Conservation (phyloP, 305 asterid species). For the Fraxinus platypoda region DNA sequence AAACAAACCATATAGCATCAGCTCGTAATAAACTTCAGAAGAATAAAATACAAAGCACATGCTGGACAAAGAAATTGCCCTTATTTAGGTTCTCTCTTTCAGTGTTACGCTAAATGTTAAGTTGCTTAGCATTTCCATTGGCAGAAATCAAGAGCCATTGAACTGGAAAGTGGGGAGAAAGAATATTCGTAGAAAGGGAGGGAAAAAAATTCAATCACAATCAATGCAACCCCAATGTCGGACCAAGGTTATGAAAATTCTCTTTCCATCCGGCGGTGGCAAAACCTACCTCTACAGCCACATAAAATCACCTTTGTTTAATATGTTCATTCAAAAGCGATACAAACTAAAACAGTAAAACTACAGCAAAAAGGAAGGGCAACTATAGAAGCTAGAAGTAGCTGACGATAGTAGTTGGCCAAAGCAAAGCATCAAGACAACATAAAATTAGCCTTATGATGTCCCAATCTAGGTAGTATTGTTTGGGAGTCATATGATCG, state of each 20-base stretch:
- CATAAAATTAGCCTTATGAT: background rate
- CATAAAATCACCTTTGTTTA: background rate
- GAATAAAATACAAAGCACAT: background rate
- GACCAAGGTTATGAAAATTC: background rate
- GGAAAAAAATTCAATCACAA: background rate
- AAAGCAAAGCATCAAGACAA: background rate
- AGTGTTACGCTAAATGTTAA: background rate
- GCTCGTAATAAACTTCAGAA: background rate
- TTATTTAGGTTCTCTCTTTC: background rate
- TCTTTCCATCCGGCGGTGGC: background rate
- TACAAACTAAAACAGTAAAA: background rate
- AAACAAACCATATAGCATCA: background rate
- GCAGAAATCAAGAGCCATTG: background rate
- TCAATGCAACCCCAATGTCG: background rate
- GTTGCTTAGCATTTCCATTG: background rate
- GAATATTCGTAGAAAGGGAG: background rate
- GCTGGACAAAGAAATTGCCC: background rate
- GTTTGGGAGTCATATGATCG: background rate
- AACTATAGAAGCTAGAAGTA: background rate
- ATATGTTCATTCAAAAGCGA: background rate
- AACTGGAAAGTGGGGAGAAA: background rate
- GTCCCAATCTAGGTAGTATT: background rate
- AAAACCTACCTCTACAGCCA: background rate
- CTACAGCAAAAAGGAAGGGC: background rate
- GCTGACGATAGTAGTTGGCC: background rate